Conservation (phyloP, 2,329 filamentous ascomycete genomes). For the Dothidotthia symphoricarpi region DNA sequence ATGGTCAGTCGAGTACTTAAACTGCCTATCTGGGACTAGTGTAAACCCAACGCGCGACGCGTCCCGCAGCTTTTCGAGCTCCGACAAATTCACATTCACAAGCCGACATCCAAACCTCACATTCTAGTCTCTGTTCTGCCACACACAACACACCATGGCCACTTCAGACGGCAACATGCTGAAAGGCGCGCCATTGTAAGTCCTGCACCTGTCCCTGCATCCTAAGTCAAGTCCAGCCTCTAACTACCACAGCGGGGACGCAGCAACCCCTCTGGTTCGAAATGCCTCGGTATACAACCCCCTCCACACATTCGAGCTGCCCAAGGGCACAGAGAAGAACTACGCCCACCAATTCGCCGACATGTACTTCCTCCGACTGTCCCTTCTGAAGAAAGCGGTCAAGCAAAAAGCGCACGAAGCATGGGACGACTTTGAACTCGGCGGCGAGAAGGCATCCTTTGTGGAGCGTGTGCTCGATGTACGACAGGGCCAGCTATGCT, state of each 20-base stretch:
- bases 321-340: slow-evolving; percentile 61
- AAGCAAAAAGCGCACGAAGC: slow-evolving; percentile 70
- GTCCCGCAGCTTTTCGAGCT: slow-evolving; percentile 15
- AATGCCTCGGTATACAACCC: slow-evolving; percentile 66
- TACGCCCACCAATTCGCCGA: slow-evolving; percentile 97
- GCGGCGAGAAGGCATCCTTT: slow-evolving; percentile 68
- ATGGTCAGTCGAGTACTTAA: slow-evolving; percentile 3
- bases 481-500: slow-evolving; percentile 90
- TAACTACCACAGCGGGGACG: slow-evolving; percentile 27
- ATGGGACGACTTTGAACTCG: slow-evolving; percentile 76
- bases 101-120: background rate
- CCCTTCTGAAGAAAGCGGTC: slow-evolving; percentile 80
- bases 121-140: background rate
- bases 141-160: slow-evolving; percentile 12
- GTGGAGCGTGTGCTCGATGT: slow-evolving; percentile 93
- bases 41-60: slow-evolving; percentile 17
- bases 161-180: slow-evolving; percentile 23
- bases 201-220: too few species aligned
- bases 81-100: slow-evolving; percentile 6
- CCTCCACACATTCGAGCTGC: slow-evolving; percentile 70
- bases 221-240: background rate
- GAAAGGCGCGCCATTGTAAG: slow-evolving; percentile 33
- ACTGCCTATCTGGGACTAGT: slow-evolving; percentile 20
- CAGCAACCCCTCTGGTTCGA: slow-evolving; percentile 22
- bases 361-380: slow-evolving; percentile 92